Conservation (phyloP, 169 alveolate genomes). For the Neospora caninum region DNA sequence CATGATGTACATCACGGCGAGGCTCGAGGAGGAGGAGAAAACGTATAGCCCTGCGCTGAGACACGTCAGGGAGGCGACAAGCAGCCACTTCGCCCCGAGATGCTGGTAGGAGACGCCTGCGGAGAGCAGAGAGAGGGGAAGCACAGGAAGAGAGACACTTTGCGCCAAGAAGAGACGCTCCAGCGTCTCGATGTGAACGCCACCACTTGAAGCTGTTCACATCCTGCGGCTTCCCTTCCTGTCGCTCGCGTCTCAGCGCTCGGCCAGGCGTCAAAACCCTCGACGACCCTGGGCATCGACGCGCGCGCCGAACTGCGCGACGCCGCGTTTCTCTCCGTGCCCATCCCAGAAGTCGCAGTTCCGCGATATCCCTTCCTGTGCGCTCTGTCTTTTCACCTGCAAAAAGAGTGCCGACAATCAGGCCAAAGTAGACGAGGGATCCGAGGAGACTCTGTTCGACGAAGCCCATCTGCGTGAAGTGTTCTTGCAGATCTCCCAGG, state of each 20-base stretch:
- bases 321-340: too few relatives aligned
- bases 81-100: slow-evolving; percentile 74
- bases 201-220: too few relatives aligned
- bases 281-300: too few relatives aligned
- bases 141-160: background rate
- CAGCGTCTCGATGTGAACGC: background rate
- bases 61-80: slow-evolving; percentile 70
- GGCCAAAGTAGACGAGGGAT: slow-evolving; percentile 81
- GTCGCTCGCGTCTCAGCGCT: too few relatives aligned
- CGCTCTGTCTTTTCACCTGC: slow-evolving; percentile 67
- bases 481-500: slow-evolving; percentile 73
- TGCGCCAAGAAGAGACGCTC: background rate
- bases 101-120: slow-evolving; percentile 67
- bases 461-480: slow-evolving; percentile 69
- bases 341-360: background rate
- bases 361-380: background rate
- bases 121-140: background rate
- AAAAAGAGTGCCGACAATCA: slow-evolving; percentile 78
- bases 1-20: slow-evolving; percentile 78
- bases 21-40: slow-evolving; percentile 76
- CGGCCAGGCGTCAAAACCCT: too few relatives aligned
- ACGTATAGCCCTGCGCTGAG: slow-evolving; percentile 72
- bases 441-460: slow-evolving; percentile 80
- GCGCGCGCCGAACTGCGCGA: too few relatives aligned
- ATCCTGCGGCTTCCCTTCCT: too few relatives aligned